These are phyloP conservation scores for Andrographis paniculata DNA, from an alignment of 305 asterid genomes.

Conservation along the genomic window DNA sequence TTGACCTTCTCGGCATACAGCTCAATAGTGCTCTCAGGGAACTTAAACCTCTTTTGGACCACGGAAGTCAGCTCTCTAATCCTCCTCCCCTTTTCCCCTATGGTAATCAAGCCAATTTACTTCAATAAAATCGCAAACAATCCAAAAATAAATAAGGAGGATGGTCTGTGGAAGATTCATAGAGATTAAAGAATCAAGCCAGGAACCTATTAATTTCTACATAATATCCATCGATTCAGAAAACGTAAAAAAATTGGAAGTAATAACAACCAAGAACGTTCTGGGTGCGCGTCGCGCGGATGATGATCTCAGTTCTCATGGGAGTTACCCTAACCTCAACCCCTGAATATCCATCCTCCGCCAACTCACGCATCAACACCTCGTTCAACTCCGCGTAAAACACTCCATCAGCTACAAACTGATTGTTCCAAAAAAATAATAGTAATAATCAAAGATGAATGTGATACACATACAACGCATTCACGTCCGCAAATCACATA, in stretches of 20 bases:
- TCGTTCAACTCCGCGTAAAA: conserved; percentile 46
- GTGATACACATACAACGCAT: background rate
- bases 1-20: conserved; percentile 49
- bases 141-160: background rate
- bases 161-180: too few species aligned
- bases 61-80: conserved; percentile 48
- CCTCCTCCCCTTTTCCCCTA: conserved; percentile 54
- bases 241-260: background rate
- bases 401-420: conserved; percentile 51
- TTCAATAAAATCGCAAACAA: background rate
- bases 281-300: conserved; percentile 59
- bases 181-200: too few species aligned
- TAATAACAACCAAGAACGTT: conserved; percentile 35
- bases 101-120: background rate
- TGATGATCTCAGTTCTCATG: conserved; percentile 51
- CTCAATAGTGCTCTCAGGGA: conserved; percentile 49
- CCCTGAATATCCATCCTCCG: conserved; percentile 53
- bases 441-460: conserved; percentile 2
- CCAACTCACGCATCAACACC: conserved; percentile 42
- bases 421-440: background rate
- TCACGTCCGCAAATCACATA: background rate
- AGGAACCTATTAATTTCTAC: too few species aligned
- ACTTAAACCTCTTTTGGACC: conserved; percentile 49
- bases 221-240: too few species aligned
- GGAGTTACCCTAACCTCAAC: conserved; percentile 52